A percentile compares a stretch with the other conserved stretches of the same genome.
Evolutionary conservation across 179 eudicot genomes (phyloP).

Genomic region (Silene noctiflora): DNA sequence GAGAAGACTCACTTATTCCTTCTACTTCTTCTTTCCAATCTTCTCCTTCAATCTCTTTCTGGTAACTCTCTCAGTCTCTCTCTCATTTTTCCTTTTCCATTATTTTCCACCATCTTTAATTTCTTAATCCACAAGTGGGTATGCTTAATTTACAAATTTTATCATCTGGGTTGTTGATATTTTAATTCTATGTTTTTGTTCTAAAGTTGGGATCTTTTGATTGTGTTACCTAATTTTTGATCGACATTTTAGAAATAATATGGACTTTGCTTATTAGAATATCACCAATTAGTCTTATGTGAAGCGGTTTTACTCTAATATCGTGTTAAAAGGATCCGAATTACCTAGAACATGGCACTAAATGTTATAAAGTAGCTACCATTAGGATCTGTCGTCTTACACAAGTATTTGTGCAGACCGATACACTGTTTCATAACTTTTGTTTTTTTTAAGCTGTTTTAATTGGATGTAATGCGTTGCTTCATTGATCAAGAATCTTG

Average conservation of each 20-base stretch:
- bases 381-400: no score
- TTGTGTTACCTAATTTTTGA: neutral
- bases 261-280: neutral
- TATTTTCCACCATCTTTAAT: neutral
- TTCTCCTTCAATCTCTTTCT: conserved; percentile 31
- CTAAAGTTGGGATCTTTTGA: neutral
- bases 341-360: no score
- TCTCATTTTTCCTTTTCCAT: neutral
- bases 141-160: neutral
- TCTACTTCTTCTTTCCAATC: conserved; percentile 26
- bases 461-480: neutral
- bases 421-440: no score
- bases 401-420: no score
- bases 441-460: no score
- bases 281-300: no score
- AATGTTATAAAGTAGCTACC: no score
- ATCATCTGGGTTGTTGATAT: conserved; percentile 1
- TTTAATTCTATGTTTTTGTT: neutral
- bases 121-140: neutral
- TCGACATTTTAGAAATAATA: neutral
- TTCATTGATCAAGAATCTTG: neutral
- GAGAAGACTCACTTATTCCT: conserved; percentile 23
- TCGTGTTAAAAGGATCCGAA: no score
- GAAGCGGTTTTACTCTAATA: no score
- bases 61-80: conserved; percentile 16